phyloP scores from a whole-genome alignment of 2,329 filamentous ascomycete species.

The Phialocephala sp. region DNA sequence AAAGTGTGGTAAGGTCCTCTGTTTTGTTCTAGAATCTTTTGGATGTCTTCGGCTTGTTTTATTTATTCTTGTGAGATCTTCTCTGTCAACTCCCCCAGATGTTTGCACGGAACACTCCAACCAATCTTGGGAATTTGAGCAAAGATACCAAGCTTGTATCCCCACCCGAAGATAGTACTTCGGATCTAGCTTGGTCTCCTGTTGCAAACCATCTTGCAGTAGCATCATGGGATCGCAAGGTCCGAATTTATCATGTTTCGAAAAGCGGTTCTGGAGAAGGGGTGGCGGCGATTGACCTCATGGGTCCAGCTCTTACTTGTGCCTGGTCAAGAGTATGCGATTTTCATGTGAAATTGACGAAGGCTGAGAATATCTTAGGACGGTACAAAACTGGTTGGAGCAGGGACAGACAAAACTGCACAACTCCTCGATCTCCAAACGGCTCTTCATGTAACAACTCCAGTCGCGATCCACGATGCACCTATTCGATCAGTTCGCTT shows the following conservation, averaged over 20 bases:
- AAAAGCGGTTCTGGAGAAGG: conserved; percentile 76
- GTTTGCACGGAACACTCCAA: not conserved
- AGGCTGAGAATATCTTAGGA: conserved; percentile 62
- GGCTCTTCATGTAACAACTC: conserved; percentile 59
- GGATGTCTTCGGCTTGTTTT: not conserved
- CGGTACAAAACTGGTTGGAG: conserved; percentile 83
- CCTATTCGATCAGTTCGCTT: conserved; percentile 78
- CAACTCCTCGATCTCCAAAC: conserved; percentile 77
- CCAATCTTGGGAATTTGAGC: conserved; percentile 24
- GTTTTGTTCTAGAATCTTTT: not conserved
- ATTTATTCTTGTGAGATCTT: not conserved
- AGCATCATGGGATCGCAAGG: conserved; percentile 94
- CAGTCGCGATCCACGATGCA: conserved; percentile 82
- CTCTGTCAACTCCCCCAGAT: not conserved
- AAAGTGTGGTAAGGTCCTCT: not conserved
- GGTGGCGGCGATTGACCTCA: conserved; percentile 82
- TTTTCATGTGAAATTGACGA: conserved; percentile 14
- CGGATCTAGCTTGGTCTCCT: conserved; percentile 81
- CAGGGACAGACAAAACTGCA: conserved; percentile 85
- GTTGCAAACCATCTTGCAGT: conserved; percentile 83
- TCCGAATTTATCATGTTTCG: conserved; percentile 91
- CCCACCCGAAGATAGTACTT: conserved; percentile 86
- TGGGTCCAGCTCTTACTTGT: conserved; percentile 78
- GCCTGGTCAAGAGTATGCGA: conserved; percentile 81
- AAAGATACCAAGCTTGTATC: conserved; percentile 79